Base-by-base conservation (phyloP, 1,139 yeast species). In the Magnusiomyces clavatus region DNA sequence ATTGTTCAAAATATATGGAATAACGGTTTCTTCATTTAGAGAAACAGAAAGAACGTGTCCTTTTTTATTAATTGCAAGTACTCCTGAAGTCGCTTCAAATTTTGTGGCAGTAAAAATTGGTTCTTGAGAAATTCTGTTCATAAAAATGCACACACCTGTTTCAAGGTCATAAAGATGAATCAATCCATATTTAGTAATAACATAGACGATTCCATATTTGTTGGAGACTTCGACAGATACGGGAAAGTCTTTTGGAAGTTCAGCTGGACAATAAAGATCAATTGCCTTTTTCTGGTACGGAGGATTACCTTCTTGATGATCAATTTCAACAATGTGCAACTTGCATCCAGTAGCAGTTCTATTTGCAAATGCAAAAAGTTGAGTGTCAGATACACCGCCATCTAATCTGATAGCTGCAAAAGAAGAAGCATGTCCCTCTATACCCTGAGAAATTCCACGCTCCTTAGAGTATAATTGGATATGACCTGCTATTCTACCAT, bases 31-130 rank as follows among this genome's bases (percentile, higher is more conserved):
- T 60, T 83, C 86, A 47, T 96, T 80, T 52, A 94, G 80, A 65
- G 94, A 95, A 46, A 94, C 97, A 55, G 95, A 85, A 60, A 94
- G 78, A 5, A 94, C 97, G 71, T 92, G 96, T 67, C 98, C 98
- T 58, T 86, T 78, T 69, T 95, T 87, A 77, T 92, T 94, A 70
- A 94, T 86, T 61, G 96, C 90, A 60, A 95, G 74, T 61, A 92
- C 82, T 73, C 99, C 98, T 47, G 86, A 80, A 51, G 81, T 72
- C 63, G 84, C 83, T 12, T 58, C 54, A 69, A 81, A 88, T 54
- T 81, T 69, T 43, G 95, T 73, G 17, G 97, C 95, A 45, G 96
- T 87, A 73, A 94, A 94, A 45, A 94, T 94, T 17, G 96, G 92
- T 62, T 92, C 97, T 14, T 96, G 92, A 35, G 97, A 88, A 64